Conservation (phyloP, 106 monocot species). For the Dioscorea alata region DNA sequence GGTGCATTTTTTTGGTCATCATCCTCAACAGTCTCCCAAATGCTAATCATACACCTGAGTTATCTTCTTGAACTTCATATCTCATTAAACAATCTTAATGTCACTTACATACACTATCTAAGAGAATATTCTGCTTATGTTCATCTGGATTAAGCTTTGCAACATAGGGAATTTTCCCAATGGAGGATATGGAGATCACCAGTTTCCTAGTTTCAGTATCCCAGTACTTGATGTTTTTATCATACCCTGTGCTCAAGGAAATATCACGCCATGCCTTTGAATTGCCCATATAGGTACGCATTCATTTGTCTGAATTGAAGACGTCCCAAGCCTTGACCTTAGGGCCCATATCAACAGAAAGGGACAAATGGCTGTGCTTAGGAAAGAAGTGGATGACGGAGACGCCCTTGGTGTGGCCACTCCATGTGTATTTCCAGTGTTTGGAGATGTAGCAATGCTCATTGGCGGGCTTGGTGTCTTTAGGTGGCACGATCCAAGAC, state of each 20-base stretch:
- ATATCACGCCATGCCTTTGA: conserved; percentile 88
- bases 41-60: conserved; percentile 98
- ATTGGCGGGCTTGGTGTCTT: conserved; percentile 81
- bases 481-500: conserved; percentile 85
- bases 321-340: conserved; percentile 99
- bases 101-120: conserved; percentile 96
- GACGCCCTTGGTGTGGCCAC: conserved; percentile 87
- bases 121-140: conserved; percentile 88
- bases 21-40: too few relatives aligned
- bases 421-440: conserved; percentile 80
- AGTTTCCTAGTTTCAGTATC: conserved; percentile 96
- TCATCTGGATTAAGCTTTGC: conserved; percentile 96
- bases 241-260: conserved; percentile 91
- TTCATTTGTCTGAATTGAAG: conserved; percentile 79
- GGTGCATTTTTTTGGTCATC: too few relatives aligned
- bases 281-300: conserved; percentile 99
- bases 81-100: conserved; percentile 99
- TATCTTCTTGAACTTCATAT: conserved; percentile 79
- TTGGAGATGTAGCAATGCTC: conserved; percentile 94
- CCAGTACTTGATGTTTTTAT: conserved; percentile 94
- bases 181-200: conserved; percentile 94
- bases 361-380: conserved; percentile 65
- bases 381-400: conserved; percentile 90
- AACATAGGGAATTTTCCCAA: conserved; percentile 90
- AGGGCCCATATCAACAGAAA: conserved; percentile 87